These are phyloP conservation scores for Syzygium oleosum DNA, from an alignment of 345 rosid genomes.

Conservation along the genomic window DNA sequence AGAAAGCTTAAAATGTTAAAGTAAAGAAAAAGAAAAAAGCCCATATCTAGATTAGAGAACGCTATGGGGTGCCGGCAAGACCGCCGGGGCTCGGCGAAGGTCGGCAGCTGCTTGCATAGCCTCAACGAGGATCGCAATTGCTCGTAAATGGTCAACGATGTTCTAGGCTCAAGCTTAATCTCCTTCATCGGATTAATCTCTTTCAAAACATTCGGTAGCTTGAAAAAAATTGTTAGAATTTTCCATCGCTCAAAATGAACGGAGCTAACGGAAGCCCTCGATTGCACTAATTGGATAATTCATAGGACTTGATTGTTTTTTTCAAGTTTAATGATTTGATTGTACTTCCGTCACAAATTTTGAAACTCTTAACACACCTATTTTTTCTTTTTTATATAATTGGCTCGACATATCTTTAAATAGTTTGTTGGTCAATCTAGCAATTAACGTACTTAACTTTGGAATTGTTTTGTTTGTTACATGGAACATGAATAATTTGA, in stretches of 20 bases:
- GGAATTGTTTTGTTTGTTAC: neutral
- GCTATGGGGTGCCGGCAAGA: too few species aligned
- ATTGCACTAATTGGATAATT: neutral
- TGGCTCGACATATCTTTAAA: neutral
- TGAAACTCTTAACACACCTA: neutral
- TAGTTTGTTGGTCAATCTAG: neutral
- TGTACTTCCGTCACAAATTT: neutral
- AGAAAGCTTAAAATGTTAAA: neutral
- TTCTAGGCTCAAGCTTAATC: neutral
- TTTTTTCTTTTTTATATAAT: neutral
- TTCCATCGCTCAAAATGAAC: too few species aligned
- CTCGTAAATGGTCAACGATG: neutral
- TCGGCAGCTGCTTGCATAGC: neutral
- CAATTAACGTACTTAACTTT: neutral
- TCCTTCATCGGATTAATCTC: too few species aligned
- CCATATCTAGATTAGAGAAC: neutral
- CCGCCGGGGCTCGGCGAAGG: too few species aligned
- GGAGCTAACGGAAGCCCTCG: neutral
- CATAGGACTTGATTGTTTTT: too few species aligned
- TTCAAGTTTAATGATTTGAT: neutral
- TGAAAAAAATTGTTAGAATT: too few species aligned
- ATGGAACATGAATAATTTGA: too few species aligned
- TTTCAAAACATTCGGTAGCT: too few species aligned
- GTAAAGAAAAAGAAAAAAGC: neutral
- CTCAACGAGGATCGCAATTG: neutral